Percentiles rank a stretch among this genome's conserved stretches.
phyloP scores from a whole-genome alignment of 1,284 basidiomycete genomes.

The Mycena citricolor region DNA sequence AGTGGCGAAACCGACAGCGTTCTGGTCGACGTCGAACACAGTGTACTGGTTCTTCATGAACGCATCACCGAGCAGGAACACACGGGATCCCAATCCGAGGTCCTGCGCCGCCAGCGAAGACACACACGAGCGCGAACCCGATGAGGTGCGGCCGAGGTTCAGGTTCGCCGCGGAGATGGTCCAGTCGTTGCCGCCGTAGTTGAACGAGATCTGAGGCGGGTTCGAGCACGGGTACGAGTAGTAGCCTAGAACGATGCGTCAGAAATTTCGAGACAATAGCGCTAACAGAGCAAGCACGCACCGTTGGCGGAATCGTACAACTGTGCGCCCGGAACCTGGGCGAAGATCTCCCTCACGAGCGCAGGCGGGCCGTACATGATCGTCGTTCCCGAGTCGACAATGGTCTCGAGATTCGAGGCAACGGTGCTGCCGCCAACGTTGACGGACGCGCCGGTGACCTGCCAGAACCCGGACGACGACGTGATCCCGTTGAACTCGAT shows the following conservation, averaged over 20 bases:
- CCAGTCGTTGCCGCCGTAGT: conserved; percentile 23
- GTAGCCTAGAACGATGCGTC: conserved; percentile 6
- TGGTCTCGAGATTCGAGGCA: conserved; percentile 19
- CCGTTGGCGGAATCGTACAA: conserved; percentile 7
- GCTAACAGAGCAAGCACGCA: neutral
- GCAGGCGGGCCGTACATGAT: conserved; percentile 12
- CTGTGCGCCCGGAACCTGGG: conserved; percentile 1
- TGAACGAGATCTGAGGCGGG: conserved; percentile 19
- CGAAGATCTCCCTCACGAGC: neutral
- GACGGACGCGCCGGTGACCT: conserved; percentile 14
- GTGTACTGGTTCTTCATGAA: conserved; percentile 21
- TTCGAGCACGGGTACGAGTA: conserved; percentile 23
- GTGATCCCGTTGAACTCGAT: conserved; percentile 15
- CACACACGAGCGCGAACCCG: conserved; percentile 21
- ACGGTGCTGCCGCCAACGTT: conserved; percentile 15
- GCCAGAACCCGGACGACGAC: conserved; percentile 18
- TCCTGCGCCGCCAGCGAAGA: conserved; percentile 22
- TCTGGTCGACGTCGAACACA: conserved; percentile 9
- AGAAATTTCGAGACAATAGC: neutral
- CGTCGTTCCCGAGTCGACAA: conserved; percentile 15
- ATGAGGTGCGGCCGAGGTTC: conserved; percentile 22
- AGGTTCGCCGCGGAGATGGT: conserved; percentile 17
- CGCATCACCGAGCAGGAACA: conserved; percentile 23
- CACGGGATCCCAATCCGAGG: conserved; percentile 20
- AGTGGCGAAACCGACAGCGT: neutral